phyloP scores from a whole-genome alignment of 345 rosid species.

The Lepidium aucheri region DNA sequence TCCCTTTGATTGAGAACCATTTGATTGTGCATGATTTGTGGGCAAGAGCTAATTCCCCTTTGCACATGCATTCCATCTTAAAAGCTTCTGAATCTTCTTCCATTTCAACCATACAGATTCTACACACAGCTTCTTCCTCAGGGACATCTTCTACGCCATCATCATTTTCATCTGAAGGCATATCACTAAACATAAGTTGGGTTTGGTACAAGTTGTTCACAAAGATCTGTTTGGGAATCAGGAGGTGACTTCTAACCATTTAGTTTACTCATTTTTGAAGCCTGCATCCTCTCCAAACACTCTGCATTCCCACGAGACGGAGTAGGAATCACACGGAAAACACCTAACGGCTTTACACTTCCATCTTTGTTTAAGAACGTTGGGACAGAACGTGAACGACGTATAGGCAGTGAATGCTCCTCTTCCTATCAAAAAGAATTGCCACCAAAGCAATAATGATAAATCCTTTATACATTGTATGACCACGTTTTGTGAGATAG shows the following conservation, averaged over 20 bases:
- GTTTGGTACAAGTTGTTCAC: background rate
- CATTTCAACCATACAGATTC: conserved; percentile 83
- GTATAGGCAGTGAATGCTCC: conserved; percentile 44
- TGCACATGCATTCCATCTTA: conserved; percentile 97
- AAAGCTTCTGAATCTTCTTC: conserved; percentile 80
- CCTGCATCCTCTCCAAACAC: conserved; percentile 4
- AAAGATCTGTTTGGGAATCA: background rate
- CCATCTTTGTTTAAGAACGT: conserved; percentile 44
- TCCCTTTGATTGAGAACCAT: conserved; percentile 96
- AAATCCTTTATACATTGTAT: background rate
- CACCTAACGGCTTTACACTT: conserved; percentile 30
- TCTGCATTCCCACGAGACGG: conserved; percentile 17
- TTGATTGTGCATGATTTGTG: conserved; percentile 77
- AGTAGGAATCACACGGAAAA: conserved; percentile 61
- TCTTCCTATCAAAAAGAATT: conserved; percentile 40
- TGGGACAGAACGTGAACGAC: conserved; percentile 82
- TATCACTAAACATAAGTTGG: conserved; percentile 15
- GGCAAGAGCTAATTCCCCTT: conserved; percentile 83
- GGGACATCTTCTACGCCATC: conserved; percentile 66
- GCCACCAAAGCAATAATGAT: background rate
- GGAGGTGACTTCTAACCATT: conserved; percentile 1
- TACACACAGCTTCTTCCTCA: conserved; percentile 87
- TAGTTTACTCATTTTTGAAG: conserved; percentile 12
- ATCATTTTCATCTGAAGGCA: conserved; percentile 54
- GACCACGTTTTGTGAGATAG: background rate